Percentiles rank a stretch among this genome's conserved stretches.
These are phyloP conservation scores for Phytopythium kandeliae DNA, from an alignment of 352 stramenopile genomes.

Conservation along the genomic window DNA sequence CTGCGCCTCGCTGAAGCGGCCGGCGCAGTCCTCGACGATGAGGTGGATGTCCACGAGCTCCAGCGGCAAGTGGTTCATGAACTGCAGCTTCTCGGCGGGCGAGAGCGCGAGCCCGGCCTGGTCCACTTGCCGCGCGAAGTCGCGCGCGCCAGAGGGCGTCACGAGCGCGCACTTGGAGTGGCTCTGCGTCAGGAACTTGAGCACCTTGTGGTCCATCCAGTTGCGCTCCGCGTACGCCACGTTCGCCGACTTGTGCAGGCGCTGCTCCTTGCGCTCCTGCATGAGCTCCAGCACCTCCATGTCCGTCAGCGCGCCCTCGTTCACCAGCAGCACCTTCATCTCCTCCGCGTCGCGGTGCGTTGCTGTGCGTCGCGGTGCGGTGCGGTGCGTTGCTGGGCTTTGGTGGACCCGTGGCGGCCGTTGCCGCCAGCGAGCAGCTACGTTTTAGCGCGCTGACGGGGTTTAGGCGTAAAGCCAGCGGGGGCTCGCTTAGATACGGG, in stretches of 20 bases:
- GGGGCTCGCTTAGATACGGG: too few species aligned
- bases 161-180: constrained; percentile 55
- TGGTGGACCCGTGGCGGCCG: too few species aligned
- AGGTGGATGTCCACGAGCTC: constrained; percentile 84
- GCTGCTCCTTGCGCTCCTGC: constrained; percentile 73
- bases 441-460: too few species aligned
- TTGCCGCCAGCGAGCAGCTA: too few species aligned
- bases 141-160: constrained; percentile 39
- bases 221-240: constrained; percentile 81
- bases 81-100: constrained; percentile 74
- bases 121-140: constrained; percentile 52
- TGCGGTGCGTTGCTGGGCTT: background rate
- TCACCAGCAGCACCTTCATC: constrained; percentile 85
- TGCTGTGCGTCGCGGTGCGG: too few species aligned
- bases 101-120: constrained; percentile 45
- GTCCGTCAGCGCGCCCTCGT: constrained; percentile 76
- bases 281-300: constrained; percentile 77
- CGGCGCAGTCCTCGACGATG: constrained; percentile 80
- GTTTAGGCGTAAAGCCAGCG: too few species aligned
- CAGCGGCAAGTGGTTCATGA: constrained; percentile 79
- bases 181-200: constrained; percentile 79
- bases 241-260: constrained; percentile 70
- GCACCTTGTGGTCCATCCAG: constrained; percentile 88
- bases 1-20: constrained; percentile 68
- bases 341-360: background rate